A percentile compares a stretch with the other conserved stretches of the same genome.
Conservation (phyloP, 768 basidiomycete genomes). For the Tephrocybe sp. region DNA sequence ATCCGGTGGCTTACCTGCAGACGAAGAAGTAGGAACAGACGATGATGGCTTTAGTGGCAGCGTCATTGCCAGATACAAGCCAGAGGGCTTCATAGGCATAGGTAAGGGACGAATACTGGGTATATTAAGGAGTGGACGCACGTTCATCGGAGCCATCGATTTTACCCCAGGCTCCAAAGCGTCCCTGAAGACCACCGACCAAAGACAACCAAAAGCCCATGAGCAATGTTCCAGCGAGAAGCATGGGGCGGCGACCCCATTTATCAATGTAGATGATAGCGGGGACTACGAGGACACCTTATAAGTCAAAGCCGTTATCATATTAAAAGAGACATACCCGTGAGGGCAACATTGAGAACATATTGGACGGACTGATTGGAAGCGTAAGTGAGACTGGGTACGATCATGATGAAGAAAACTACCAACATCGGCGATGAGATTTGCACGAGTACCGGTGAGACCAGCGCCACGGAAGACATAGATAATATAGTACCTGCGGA, state of each 20-base stretch:
- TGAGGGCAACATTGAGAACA: conserved; percentile 49
- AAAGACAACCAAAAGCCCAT: conserved; percentile 80
- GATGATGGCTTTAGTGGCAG: conserved; percentile 67
- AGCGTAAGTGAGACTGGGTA: too few relatives aligned
- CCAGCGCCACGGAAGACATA: conserved; percentile 79
- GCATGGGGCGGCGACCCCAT: conserved; percentile 78
- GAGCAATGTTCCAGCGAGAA: conserved; percentile 57
- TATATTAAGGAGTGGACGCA: background rate
- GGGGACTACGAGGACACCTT: conserved; percentile 34
- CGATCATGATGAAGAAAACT: too few relatives aligned
- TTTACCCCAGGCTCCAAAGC: conserved; percentile 61
- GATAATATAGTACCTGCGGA: conserved; percentile 53
- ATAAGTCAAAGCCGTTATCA: conserved; percentile 30
- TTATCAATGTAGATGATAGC: conserved; percentile 66
- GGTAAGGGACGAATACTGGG: background rate
- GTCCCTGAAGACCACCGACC: conserved; percentile 72
- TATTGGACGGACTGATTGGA: conserved; percentile 66
- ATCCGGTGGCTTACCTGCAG: conserved; percentile 36
- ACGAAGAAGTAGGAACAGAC: conserved; percentile 78
- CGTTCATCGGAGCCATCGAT: conserved; percentile 29
- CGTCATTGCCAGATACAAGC: conserved; percentile 56
- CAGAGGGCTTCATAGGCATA: conserved; percentile 23
- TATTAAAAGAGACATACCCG: conserved; percentile 33
- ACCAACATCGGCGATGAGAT: conserved; percentile 62
- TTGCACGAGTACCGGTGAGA: conserved; percentile 68